These are phyloP conservation scores for Byssoonygena ceratinophila DNA, from an alignment of 2,329 filamentous ascomycete genomes.

Conservation along the genomic window DNA sequence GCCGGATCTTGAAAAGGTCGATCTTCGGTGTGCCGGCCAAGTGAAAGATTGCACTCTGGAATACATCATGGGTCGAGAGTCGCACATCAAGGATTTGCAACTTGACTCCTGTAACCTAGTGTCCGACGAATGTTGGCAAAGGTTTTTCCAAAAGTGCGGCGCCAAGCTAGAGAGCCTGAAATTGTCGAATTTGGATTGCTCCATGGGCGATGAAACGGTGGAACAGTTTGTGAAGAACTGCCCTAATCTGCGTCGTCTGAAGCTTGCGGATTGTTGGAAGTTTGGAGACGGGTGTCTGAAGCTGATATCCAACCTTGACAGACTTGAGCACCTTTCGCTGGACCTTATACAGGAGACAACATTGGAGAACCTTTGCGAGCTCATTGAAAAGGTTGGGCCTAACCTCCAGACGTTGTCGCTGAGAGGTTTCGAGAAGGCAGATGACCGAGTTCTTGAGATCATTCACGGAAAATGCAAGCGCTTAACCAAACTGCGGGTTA, in stretches of 20 bases:
- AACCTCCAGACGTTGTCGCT: slow-evolving; percentile 69
- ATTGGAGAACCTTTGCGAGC: slow-evolving; percentile 46
- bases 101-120: slow-evolving; percentile 78
- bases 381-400: slow-evolving; percentile 53
- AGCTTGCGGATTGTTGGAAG: slow-evolving; percentile 69
- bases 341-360: slow-evolving; percentile 46
- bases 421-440: slow-evolving; percentile 53
- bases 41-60: slow-evolving; percentile 77
- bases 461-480: slow-evolving; percentile 60
- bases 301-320: slow-evolving; percentile 51
- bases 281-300: slow-evolving; percentile 56
- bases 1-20: slow-evolving; percentile 57
- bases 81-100: slow-evolving; percentile 60
- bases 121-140: slow-evolving; percentile 62
- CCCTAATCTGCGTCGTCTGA: slow-evolving; percentile 60
- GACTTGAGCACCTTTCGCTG: slow-evolving; percentile 65
- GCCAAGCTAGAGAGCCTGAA: slow-evolving; percentile 56
- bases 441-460: slow-evolving; percentile 58
- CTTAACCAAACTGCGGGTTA: slow-evolving; percentile 69
- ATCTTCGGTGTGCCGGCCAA: slow-evolving; percentile 76
- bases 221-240: slow-evolving; percentile 53
- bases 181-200: slow-evolving; percentile 72
- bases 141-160: slow-evolving; percentile 58
- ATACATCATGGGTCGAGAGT: slow-evolving; percentile 64
- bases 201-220: slow-evolving; percentile 64